A percentile compares a stretch with the other conserved stretches of the same genome.
Conservation (phyloP, 306 rosid genomes). For the Gillenia trifoliata region DNA sequence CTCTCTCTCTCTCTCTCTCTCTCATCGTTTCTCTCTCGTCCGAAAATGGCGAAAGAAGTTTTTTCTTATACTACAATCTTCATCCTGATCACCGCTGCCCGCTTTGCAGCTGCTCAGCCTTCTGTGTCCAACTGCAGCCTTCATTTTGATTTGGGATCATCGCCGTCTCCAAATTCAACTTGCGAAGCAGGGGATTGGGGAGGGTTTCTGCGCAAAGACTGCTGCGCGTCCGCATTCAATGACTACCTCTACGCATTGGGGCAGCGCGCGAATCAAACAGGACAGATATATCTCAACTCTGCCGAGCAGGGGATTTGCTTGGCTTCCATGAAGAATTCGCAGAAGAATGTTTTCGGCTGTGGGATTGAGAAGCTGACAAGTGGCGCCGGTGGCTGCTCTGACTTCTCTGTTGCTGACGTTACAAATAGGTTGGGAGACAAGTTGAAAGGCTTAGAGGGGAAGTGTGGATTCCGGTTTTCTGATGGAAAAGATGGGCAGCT, state of each 20-base stretch:
- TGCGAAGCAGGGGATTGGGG: constrained; percentile 33
- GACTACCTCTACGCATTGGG: constrained; percentile 35
- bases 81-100: background rate
- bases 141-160: constrained; percentile 1
- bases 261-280: constrained; percentile 34
- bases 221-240: constrained; percentile 27
- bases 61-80: background rate
- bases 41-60: no score
- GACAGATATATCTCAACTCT: constrained; percentile 26
- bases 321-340: constrained; percentile 6
- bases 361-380: constrained; percentile 43
- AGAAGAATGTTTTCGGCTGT: constrained; percentile 23
- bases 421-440: constrained; percentile 21
- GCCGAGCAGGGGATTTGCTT: constrained; percentile 34
- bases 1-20: no score
- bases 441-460: constrained; percentile 20
- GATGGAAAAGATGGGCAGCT: constrained; percentile 16
- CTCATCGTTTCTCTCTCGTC: no score
- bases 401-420: constrained; percentile 36
- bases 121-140: constrained; percentile 29
- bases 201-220: constrained; percentile 22
- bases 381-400: constrained; percentile 44
- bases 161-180: constrained; percentile 8
- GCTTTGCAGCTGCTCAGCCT: constrained; percentile 21
- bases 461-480: constrained; percentile 16